Evolutionary conservation across 345 rosid species (phyloP).

Genomic region (Bruguiera sexangula): DNA sequence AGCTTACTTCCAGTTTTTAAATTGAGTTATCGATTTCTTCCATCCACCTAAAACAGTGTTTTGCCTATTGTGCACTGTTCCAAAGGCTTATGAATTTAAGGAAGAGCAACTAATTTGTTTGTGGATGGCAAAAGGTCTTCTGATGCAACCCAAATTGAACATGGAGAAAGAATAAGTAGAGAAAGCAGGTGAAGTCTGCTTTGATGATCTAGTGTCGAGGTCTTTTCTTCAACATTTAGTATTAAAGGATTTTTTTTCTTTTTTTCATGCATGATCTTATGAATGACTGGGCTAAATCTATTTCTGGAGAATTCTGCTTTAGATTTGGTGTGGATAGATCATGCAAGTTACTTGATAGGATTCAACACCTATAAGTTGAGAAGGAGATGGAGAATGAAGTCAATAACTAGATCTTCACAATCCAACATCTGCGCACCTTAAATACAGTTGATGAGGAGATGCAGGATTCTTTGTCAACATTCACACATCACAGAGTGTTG

Average conservation of each 20-base stretch:
- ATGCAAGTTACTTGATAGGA: no score
- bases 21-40: constrained; percentile 20
- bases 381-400: no score
- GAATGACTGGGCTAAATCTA: constrained; percentile 5
- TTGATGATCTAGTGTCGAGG: constrained; percentile 15
- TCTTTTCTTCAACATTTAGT: constrained; percentile 14
- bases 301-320: constrained; percentile 18
- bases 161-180: constrained; percentile 11
- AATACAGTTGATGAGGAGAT: no score
- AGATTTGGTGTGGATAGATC: constrained; percentile 3
- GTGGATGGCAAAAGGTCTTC: constrained; percentile 23
- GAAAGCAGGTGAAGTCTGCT: constrained; percentile 10
- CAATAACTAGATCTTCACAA: no score
- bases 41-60: constrained; percentile 21
- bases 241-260: background rate
- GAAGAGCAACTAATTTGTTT: constrained; percentile 9
- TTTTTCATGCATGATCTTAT: constrained; percentile 18
- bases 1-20: constrained; percentile 12
- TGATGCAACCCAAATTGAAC: background rate
- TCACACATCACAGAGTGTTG: no score
- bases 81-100: constrained; percentile 9
- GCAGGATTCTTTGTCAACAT: no score
- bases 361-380: no score
- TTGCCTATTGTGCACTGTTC: constrained; percentile 19
- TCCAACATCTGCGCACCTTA: no score